Evolutionary conservation across 2,329 filamentous ascomycete species (phyloP), one percentile per base, ranked within the genome.

Genomic region (Zymoseptoria crescenta): DNA sequence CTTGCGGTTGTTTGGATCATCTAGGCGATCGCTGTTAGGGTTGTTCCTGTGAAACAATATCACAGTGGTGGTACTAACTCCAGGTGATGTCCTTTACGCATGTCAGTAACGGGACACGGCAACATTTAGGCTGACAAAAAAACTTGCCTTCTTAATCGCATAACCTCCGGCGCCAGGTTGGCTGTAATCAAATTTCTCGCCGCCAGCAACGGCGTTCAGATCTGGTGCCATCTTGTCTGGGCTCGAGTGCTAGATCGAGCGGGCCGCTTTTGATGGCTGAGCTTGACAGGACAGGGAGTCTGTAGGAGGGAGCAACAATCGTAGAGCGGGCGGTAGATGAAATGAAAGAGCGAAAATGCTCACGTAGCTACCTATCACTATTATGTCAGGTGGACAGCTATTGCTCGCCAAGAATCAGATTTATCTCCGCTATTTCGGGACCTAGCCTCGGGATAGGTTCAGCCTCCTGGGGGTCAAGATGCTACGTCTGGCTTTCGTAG

Each of bases 141-240:
- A 13, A 29, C 51, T 9, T 29, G 28, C 51, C n/a, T 63, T 64
- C 16, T 75, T 71, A 35, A 78, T 66, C 19, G 72, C 56, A 56
- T 79, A 78, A 30, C 76, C 76, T 30, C 67, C 67, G 3, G 74
- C 74, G 1, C 76, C 76, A 8, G 75, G 74, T 4, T 73, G 74
- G 2, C 74, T 74, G 61, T 79, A 79, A 58, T 77, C 75, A 65
- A 74, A 75, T 45, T 66, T 68, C 16, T 70, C 71, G 57, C 70
- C 68, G 24, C 65, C 67, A 20, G 67, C 65, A 16, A 77, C 53
- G 13, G 68, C 66, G 62, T 77, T 78, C 16, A 77, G 65, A 63
- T 78, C 74, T 56, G 75, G 74, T n/a, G 74, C 74, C 76, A 77
- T 77, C 24, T 21, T 62, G 29, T 20, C n/a, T 54, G 13, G 27